Percentiles rank a stretch among this genome's conserved stretches.
phyloP scores from a whole-genome alignment of 495 filamentous ascomycete species.

The Usnea hakonensis region DNA sequence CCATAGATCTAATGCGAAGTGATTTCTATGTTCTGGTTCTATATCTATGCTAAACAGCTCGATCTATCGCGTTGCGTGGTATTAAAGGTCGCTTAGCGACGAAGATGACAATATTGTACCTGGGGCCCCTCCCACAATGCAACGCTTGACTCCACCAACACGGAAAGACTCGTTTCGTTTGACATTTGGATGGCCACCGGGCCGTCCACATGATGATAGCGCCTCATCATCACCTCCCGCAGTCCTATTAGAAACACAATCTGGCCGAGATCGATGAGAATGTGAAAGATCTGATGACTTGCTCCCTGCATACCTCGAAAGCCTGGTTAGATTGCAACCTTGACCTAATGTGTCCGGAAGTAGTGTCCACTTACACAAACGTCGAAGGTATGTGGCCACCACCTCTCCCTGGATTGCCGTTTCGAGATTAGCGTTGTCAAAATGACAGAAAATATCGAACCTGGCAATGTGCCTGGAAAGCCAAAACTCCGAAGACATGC shows the following conservation, averaged over 20 bases:
- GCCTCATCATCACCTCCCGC: not conserved
- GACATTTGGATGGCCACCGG: not conserved
- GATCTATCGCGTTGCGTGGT: not conserved
- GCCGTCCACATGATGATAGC: not conserved
- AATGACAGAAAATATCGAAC: too few species aligned
- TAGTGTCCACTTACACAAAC: not conserved
- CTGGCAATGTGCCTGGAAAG: too few species aligned
- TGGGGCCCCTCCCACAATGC: not conserved
- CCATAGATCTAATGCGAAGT: too few species aligned
- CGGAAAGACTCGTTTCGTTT: not conserved
- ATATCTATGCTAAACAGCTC: not conserved
- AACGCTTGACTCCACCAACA: not conserved
- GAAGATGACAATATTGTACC: not conserved
- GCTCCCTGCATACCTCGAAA: not conserved
- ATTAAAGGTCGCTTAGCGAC: not conserved
- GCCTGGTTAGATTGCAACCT: not conserved
- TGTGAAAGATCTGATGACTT: conserved; percentile 10
- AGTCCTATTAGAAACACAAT: conserved; percentile 1
- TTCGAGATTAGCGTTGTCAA: too few species aligned
- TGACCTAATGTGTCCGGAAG: not conserved
- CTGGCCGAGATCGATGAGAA: conserved; percentile 2
- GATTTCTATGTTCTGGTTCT: not conserved
- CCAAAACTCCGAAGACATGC: too few species aligned
- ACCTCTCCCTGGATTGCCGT: too few species aligned
- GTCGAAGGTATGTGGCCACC: conserved; percentile 5